phyloP scores from a whole-genome alignment of 306 rosid species.

The Quercus mongolica region DNA sequence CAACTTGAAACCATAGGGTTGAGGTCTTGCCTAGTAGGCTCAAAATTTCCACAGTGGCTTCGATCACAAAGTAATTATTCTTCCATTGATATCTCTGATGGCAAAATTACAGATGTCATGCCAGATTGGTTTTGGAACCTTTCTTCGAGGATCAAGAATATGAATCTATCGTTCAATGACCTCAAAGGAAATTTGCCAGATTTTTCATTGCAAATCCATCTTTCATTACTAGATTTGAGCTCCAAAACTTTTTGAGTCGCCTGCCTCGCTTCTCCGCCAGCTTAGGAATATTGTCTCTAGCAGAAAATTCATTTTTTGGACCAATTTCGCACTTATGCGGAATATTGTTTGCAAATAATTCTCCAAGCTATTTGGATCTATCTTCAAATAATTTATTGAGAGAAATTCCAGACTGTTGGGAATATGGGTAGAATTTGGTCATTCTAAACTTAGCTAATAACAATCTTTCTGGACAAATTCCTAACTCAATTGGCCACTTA shows the following conservation, averaged over 20 bases:
- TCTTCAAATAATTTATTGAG: constrained; percentile 12
- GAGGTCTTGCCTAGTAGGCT: neutral
- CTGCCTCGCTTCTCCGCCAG: constrained; percentile 4
- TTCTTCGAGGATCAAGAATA: neutral
- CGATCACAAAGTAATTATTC: constrained; percentile 9
- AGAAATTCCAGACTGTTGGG: constrained; percentile 16
- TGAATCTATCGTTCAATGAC: constrained; percentile 1
- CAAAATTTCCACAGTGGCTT: constrained; percentile 20
- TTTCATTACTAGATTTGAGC: constrained; percentile 8
- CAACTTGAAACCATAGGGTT: constrained; percentile 14
- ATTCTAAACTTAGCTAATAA: no score
- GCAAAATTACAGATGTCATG: neutral
- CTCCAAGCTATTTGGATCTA: neutral
- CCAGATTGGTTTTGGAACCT: constrained; percentile 30
- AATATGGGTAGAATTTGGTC: no score
- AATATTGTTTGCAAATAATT: neutral
- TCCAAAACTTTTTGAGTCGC: neutral
- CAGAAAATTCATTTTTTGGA: constrained; percentile 8
- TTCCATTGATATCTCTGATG: constrained; percentile 1
- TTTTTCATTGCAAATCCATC: constrained; percentile 7
- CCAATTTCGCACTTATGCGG: neutral
- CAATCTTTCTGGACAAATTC: no score
- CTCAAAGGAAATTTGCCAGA: constrained; percentile 6
- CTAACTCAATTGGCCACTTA: no score
- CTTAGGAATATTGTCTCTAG: neutral